Evolutionary conservation across 1,139 yeast species (phyloP).

Genomic region (Pichia sp.): DNA sequence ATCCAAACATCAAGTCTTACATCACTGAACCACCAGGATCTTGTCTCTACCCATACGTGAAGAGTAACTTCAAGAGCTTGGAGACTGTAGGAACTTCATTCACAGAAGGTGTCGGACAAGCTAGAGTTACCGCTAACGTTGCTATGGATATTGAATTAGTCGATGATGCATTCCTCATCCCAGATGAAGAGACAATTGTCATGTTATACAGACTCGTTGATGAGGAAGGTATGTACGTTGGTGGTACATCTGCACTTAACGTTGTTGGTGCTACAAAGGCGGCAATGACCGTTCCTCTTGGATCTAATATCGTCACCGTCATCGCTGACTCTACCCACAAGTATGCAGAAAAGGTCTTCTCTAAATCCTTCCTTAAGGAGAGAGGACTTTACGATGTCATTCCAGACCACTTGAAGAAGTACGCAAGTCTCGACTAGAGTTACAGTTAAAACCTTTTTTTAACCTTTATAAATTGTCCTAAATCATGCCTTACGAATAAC

Average conservation of each 20-base stretch:
- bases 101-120: slow-evolving; percentile 96
- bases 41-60: slow-evolving; percentile 71
- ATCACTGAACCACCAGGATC: slow-evolving; percentile 96
- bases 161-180: slow-evolving; percentile 68
- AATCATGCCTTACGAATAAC: too few relatives aligned
- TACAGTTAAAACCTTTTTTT: too few relatives aligned
- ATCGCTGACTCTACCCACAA: slow-evolving; percentile 87
- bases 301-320: slow-evolving; percentile 75
- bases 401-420: slow-evolving; percentile 66
- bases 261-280: slow-evolving; percentile 64
- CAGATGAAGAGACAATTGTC: slow-evolving; percentile 65
- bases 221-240: slow-evolving; percentile 87
- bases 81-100: slow-evolving; percentile 73
- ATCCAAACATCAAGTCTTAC: slow-evolving; percentile 37
- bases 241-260: slow-evolving; percentile 75
- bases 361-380: slow-evolving; percentile 65
- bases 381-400: slow-evolving; percentile 60
- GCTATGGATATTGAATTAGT: slow-evolving; percentile 60
- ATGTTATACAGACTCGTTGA: slow-evolving; percentile 80
- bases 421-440: slow-evolving; percentile 36
- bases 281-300: slow-evolving; percentile 56
- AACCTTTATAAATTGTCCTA: neutral
- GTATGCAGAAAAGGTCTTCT: slow-evolving; percentile 73
- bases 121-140: slow-evolving; percentile 80
- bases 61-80: slow-evolving; percentile 30